Evolutionary conservation across 129 eudicot species (phyloP).

Genomic region (Centrapalus pauciflorus): DNA sequence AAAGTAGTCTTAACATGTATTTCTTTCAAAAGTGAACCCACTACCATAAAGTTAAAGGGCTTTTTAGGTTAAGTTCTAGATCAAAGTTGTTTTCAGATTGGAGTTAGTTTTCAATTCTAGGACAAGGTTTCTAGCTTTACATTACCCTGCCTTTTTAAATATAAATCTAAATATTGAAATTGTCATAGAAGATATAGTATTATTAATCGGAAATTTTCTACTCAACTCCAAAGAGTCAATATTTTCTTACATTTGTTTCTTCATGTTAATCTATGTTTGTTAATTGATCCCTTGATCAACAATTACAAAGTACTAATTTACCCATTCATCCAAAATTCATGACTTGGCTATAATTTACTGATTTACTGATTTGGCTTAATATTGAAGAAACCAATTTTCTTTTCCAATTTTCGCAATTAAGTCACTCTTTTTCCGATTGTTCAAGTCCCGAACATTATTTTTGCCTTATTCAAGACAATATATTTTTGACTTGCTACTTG

Average conservation of each 20-base stretch:
- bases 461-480: too few species aligned
- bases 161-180: too few species aligned
- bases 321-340: not conserved
- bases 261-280: not conserved
- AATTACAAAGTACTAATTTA: not conserved
- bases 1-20: not conserved
- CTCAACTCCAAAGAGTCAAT: not conserved
- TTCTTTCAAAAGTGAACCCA: not conserved
- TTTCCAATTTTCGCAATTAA: too few species aligned
- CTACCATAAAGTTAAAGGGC: not conserved
- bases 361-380: too few species aligned
- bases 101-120: not conserved
- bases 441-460: too few species aligned
- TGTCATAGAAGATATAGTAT: too few species aligned
- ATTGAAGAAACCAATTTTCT: too few species aligned
- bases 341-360: not conserved
- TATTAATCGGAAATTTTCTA: too few species aligned
- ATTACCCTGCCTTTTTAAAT: not conserved
- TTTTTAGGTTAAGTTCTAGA: constrained; percentile 7
- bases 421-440: too few species aligned
- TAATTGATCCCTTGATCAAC: not conserved
- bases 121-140: not conserved
- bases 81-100: not conserved
- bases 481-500: too few species aligned
- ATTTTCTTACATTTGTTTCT: not conserved